These are phyloP conservation scores for Tolypocladium tropicale DNA, from an alignment of 2,329 filamentous ascomycete species.

Conservation along the genomic window DNA sequence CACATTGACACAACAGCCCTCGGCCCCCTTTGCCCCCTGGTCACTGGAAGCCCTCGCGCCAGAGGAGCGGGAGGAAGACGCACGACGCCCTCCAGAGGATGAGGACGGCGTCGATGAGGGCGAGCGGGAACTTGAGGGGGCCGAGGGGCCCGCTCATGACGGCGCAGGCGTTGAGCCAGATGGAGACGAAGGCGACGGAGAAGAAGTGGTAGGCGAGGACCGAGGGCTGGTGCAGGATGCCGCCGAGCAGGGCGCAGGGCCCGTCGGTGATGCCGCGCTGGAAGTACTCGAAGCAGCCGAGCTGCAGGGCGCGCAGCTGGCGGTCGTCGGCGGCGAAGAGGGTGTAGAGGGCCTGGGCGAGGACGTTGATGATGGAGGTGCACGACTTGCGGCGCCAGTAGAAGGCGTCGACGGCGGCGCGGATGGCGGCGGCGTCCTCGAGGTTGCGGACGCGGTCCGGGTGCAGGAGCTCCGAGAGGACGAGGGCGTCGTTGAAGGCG, in stretches of 20 bases:
- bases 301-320: slow-evolving; percentile 70
- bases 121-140: slow-evolving; percentile 43
- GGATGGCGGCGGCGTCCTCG: slow-evolving; percentile 54
- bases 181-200: slow-evolving; percentile 76
- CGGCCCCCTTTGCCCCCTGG: not conserved
- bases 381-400: slow-evolving; percentile 81
- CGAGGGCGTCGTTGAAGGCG: slow-evolving; percentile 81
- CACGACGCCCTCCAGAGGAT: slow-evolving; percentile 73
- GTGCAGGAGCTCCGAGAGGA: slow-evolving; percentile 64
- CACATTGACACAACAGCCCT: not conserved
- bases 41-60: slow-evolving; percentile 44
- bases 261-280: slow-evolving; percentile 63
- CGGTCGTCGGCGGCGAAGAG: slow-evolving; percentile 80
- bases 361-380: slow-evolving; percentile 87
- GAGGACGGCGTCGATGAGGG: slow-evolving; percentile 53
- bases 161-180: slow-evolving; percentile 51
- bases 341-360: slow-evolving; percentile 87
- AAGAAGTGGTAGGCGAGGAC: slow-evolving; percentile 91
- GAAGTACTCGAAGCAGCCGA: slow-evolving; percentile 91
- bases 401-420: slow-evolving; percentile 60
- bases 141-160: slow-evolving; percentile 22
- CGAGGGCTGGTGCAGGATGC: slow-evolving; percentile 66
- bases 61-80: slow-evolving; percentile 76
- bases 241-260: slow-evolving; percentile 72
- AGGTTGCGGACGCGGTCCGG: slow-evolving; percentile 60